Evolutionary conservation across 2,329 filamentous ascomycete genomes (phyloP).

Genomic region (Cladorrhinum sp.): DNA sequence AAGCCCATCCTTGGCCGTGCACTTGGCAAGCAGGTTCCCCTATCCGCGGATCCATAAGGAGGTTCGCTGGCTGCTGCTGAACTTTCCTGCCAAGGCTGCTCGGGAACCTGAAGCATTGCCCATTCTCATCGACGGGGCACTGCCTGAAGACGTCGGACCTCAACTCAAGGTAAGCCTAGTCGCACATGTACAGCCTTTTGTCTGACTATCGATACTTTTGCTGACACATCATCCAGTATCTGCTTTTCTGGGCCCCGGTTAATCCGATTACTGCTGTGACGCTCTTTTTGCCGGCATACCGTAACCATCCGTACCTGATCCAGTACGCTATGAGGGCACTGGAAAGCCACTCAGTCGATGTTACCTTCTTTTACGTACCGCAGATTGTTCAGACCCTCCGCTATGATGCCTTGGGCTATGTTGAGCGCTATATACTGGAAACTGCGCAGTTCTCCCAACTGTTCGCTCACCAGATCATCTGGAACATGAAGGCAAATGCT

Average conservation of each 20-base stretch:
- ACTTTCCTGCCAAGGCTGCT: conserved; percentile 79
- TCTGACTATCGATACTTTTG: neutral
- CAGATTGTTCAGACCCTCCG: conserved; percentile 95
- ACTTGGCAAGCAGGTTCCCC: conserved; percentile 76
- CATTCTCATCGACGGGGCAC: conserved; percentile 70
- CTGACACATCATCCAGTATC: conserved; percentile 56
- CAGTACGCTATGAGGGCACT: conserved; percentile 96
- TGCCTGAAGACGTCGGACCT: conserved; percentile 75
- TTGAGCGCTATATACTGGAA: conserved; percentile 93
- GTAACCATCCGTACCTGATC: conserved; percentile 86
- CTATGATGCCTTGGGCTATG: conserved; percentile 90
- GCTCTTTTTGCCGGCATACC: conserved; percentile 87
- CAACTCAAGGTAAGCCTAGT: conserved; percentile 69
- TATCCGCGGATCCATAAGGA: conserved; percentile 70
- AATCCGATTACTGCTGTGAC: conserved; percentile 92
- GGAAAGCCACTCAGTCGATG: conserved; percentile 91
- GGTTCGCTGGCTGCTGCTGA: conserved; percentile 75
- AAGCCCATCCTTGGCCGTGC: conserved; percentile 80
- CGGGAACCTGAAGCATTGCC: conserved; percentile 78
- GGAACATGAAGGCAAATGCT: conserved; percentile 99
- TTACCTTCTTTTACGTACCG: conserved; percentile 98
- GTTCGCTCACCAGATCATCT: conserved; percentile 99
- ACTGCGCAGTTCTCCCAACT: conserved; percentile 97
- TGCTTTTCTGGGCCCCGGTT: conserved; percentile 88
- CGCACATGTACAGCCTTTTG: neutral